Conservation (phyloP, 2,329 filamentous ascomycete genomes). For the Diplocarpon mali region DNA sequence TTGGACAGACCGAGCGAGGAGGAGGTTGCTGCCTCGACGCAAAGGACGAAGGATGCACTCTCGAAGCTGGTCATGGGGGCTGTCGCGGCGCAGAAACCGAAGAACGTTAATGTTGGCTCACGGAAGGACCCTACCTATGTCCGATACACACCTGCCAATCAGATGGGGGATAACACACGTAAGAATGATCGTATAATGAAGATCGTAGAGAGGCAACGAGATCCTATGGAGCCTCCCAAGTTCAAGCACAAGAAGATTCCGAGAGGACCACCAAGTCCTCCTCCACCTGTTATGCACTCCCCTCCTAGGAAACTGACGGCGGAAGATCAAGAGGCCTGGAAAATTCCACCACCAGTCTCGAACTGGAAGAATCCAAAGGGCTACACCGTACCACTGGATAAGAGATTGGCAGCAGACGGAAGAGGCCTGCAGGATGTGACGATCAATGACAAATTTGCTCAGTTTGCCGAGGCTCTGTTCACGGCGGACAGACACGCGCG, state of each 20-base stretch:
- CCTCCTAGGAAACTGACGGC: slow-evolving; percentile 91
- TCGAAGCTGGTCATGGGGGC: slow-evolving; percentile 74
- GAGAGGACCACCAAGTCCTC: slow-evolving; percentile 80
- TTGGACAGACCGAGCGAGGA: slow-evolving; percentile 77
- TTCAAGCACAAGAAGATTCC: slow-evolving; percentile 99
- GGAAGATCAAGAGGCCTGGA: slow-evolving; percentile 95
- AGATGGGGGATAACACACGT: slow-evolving; percentile 80
- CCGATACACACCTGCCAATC: slow-evolving; percentile 87
- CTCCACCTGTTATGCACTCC: slow-evolving; percentile 88
- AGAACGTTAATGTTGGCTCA: slow-evolving; percentile 76
- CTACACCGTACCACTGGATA: slow-evolving; percentile 92
- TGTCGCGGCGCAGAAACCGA: slow-evolving; percentile 86
- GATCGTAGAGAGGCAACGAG: slow-evolving; percentile 86
- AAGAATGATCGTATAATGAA: slow-evolving; percentile 97
- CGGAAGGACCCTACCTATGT: slow-evolving; percentile 86
- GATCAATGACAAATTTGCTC: slow-evolving; percentile 97
- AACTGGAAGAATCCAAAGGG: slow-evolving; percentile 99
- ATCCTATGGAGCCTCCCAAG: slow-evolving; percentile 94
- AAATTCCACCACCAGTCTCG: slow-evolving; percentile 77
- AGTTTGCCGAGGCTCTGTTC: slow-evolving; percentile 88
- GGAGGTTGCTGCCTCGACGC: slow-evolving; percentile 71
- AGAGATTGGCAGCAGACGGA: slow-evolving; percentile 87
- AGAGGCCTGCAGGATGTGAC: slow-evolving; percentile 84
- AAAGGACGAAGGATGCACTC: slow-evolving; percentile 79
- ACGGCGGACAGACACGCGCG: slow-evolving; percentile 90